phyloP scores from a whole-genome alignment of 139 green algal genomes.

The Chlorella sp. region DNA sequence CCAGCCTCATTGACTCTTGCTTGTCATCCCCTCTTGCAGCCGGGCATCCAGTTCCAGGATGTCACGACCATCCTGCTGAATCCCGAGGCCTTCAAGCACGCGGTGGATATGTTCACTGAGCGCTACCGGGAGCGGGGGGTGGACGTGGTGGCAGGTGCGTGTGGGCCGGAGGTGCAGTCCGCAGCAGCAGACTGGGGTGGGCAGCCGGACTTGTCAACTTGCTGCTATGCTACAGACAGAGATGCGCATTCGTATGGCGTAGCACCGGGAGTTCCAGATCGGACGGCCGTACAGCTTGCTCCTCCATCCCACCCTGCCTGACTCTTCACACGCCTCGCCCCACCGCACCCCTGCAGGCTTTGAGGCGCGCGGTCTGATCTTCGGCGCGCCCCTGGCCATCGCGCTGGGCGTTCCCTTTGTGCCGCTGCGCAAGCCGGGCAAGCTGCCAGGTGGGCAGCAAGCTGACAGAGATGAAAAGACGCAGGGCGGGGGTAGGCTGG shows the following conservation, averaged over 20 bases:
- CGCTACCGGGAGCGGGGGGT: conserved; percentile 78
- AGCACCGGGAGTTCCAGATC: too few species aligned
- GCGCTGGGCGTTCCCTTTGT: conserved; percentile 88
- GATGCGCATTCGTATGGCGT: too few species aligned
- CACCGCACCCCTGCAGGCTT: conserved; percentile 87
- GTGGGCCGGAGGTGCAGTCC: background rate
- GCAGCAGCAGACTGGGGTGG: background rate
- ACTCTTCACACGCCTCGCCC: too few species aligned
- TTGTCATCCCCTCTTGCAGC: conserved; percentile 6
- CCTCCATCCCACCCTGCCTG: too few species aligned
- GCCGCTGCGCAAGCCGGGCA: conserved; percentile 94
- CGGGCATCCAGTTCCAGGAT: conserved; percentile 96
- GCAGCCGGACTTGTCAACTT: too few species aligned
- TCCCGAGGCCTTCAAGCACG: conserved; percentile 77
- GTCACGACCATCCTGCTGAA: conserved; percentile 95
- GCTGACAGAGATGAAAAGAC: too few species aligned
- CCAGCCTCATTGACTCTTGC: too few species aligned
- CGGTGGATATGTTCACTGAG: conserved; percentile 83
- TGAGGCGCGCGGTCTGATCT: conserved; percentile 98
- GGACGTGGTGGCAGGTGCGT: conserved; percentile 83
- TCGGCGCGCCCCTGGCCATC: conserved; percentile 93
- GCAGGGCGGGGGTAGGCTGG: too few species aligned
- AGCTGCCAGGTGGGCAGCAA: conserved; percentile 93
- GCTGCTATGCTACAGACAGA: too few species aligned
- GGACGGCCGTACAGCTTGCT: too few species aligned